Conservation (phyloP, 305 asterid genomes). For the Plantago coronopus region DNA sequence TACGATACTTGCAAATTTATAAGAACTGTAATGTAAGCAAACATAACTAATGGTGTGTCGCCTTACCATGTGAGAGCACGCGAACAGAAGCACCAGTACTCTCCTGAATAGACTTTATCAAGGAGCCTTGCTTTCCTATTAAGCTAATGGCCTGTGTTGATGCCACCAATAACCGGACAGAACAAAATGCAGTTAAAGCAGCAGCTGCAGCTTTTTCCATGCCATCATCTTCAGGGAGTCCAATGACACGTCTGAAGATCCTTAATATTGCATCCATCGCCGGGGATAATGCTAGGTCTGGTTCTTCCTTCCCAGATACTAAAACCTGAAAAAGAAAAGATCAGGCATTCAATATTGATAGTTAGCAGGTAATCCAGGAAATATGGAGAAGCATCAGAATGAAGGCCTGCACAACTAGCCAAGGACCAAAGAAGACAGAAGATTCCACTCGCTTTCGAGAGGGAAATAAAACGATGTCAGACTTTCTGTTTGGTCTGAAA, state of each 20-base stretch:
- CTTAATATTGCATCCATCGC: slow-evolving; percentile 51
- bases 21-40: slow-evolving; percentile 2
- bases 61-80: slow-evolving; percentile 42
- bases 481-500: no score
- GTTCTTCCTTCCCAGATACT: slow-evolving; percentile 52
- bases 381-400: background rate
- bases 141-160: slow-evolving; percentile 43
- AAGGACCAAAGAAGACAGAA: no score
- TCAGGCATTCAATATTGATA: slow-evolving; percentile 4
- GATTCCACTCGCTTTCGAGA: no score
- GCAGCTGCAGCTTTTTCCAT: slow-evolving; percentile 27
- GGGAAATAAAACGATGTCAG: no score
- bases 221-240: slow-evolving; percentile 34
- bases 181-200: slow-evolving; percentile 31
- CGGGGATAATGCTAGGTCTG: slow-evolving; percentile 41
- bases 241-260: slow-evolving; percentile 42
- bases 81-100: slow-evolving; percentile 45
- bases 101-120: slow-evolving; percentile 54
- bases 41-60: background rate
- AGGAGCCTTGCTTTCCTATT: slow-evolving; percentile 56
- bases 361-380: background rate
- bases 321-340: slow-evolving; percentile 33
- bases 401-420: no score
- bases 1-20: no score
- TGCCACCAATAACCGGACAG: slow-evolving; percentile 28